Evolutionary conservation across 208 protist species (phyloP), one percentile per base, ranked within the genome.

Genomic region (Trypanosoma brucei): DNA sequence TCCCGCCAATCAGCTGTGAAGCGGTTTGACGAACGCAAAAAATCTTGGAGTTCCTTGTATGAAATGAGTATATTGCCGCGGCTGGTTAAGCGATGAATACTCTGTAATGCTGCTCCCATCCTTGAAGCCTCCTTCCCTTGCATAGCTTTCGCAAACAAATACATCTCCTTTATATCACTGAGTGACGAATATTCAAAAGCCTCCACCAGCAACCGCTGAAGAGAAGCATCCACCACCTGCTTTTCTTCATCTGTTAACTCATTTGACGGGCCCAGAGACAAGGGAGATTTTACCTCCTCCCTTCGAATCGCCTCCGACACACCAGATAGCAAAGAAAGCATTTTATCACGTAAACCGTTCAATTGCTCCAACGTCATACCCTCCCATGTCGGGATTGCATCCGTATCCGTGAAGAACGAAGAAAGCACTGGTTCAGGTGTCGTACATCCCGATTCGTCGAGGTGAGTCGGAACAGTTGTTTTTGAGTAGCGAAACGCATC

Each of bases 151-250:
- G 55, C 45, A 2, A 73, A 14, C 1, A 37, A 35, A 44, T 45
- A 39, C n/a, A 73, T 31, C 1, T 63, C 54, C 48, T 45, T 67
- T 30, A 37, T 31, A 52, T 67, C 68, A 33, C 44, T 35, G 5
- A 62, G 2, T 35, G 68, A 63, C 1, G 8, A 33, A 6, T 67
- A 1, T 51, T 59, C 55, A 59, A 73, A 73, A 2, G 68, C 52
- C 61, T 73, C 60, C 8, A 42, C 61, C n/a, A 67, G 38, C 37
- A 73, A 39, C 13, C 68, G 68, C 30, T 62, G 46, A 54, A 73
- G 11, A 44, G 45, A 39, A 7, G 60, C 60, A 1, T 54, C 9
- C 39, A 73, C 55, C 35, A 33, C 46, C 3, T 40, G 14, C 14
- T 73, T 48, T 33, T 34, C 59, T 48, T 73, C 60, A 8, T 40